A percentile compares a stretch with the other conserved stretches of the same genome.
Evolutionary conservation across 345 rosid genomes (phyloP).

Genomic region (Aegle marmelos): DNA sequence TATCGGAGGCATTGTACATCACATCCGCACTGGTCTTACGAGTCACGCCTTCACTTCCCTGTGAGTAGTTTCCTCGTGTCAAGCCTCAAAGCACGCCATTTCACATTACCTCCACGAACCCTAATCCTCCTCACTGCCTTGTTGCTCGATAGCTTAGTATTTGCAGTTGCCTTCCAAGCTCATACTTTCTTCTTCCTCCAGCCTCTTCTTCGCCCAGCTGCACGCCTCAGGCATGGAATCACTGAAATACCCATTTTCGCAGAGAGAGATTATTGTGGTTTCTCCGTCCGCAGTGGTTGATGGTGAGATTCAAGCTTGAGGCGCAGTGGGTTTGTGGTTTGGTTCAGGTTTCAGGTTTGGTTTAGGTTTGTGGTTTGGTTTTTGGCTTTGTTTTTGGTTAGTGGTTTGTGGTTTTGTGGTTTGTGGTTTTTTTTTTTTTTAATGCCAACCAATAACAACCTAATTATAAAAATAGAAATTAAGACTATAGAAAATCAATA

Average conservation of each 20-base stretch:
- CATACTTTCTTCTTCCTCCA: slow-evolving; percentile 98
- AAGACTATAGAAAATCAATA: background rate
- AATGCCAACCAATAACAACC: too few species aligned
- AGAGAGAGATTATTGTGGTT: slow-evolving; percentile 3
- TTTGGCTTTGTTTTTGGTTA: too few species aligned
- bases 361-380: too few species aligned
- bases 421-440: too few species aligned
- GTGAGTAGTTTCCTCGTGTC: slow-evolving; percentile 84
- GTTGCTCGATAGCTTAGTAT: slow-evolving; percentile 78
- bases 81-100: slow-evolving; percentile 86
- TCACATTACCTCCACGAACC: slow-evolving; percentile 82
- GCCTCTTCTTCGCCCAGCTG: slow-evolving; percentile 88
- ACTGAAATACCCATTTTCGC: slow-evolving; percentile 65
- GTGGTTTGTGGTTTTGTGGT: too few species aligned
- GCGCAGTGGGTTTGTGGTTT: too few species aligned
- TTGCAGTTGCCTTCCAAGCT: slow-evolving; percentile 85
- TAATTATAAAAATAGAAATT: too few species aligned
- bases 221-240: slow-evolving; percentile 92
- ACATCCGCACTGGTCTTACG: slow-evolving; percentile 85
- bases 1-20: slow-evolving; percentile 87
- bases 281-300: background rate
- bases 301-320: background rate
- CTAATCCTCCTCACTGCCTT: slow-evolving; percentile 81
- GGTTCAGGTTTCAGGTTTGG: too few species aligned
- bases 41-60: slow-evolving; percentile 89